Conservation (phyloP, 441 rosid species). For the Bocquillonia castaneifolia region DNA sequence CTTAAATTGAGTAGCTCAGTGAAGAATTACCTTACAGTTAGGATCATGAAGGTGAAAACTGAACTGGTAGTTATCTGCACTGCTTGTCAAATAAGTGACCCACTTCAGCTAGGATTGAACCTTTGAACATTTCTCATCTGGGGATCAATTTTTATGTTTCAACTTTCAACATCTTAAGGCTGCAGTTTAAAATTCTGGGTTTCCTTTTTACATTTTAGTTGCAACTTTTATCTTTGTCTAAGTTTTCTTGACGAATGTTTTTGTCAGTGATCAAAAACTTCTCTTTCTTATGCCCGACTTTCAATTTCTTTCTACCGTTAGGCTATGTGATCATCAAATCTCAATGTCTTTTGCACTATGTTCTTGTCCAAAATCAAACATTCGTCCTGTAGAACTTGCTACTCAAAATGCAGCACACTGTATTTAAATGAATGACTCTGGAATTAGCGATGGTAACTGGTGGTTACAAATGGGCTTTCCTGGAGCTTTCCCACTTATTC, state of each 20-base stretch:
- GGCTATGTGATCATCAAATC: neutral
- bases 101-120: neutral
- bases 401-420: neutral
- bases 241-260: neutral
- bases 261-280: neutral
- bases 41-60: neutral
- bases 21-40: neutral
- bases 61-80: conserved; percentile 5
- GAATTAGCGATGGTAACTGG: neutral
- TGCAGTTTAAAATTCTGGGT: neutral
- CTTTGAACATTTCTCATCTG: neutral
- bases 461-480: neutral
- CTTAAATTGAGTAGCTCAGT: neutral
- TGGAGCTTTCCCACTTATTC: neutral
- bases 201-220: neutral
- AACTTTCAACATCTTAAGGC: neutral
- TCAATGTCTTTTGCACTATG: neutral
- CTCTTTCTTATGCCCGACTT: neutral
- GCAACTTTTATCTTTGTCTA: neutral
- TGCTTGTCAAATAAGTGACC: neutral
- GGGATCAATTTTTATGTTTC: neutral
- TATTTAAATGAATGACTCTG: neutral
- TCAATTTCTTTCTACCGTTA: neutral
- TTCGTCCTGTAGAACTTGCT: neutral
- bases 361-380: neutral